Evolutionary conservation across 75 land plant genomes (phyloP).

Genomic region (Gnetum montanum): DNA sequence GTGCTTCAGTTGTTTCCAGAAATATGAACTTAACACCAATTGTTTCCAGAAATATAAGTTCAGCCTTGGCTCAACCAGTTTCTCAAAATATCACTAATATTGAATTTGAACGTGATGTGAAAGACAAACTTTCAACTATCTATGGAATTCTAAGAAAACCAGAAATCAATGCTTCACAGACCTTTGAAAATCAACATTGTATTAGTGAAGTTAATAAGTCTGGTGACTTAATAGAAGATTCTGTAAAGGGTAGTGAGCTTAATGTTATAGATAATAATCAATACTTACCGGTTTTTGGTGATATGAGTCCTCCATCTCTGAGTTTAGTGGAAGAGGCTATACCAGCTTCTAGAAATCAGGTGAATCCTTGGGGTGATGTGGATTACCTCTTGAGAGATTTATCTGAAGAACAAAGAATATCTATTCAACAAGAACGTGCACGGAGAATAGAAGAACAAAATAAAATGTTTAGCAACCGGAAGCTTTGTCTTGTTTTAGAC

Average conservation of each 20-base stretch:
- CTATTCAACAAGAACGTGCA: conserved; percentile 73
- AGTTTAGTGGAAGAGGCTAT: conserved; percentile 11
- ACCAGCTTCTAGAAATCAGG: conserved; percentile 10
- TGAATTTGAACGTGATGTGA: conserved; percentile 30
- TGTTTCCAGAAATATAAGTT: not conserved
- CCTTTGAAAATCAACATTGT: too few species aligned
- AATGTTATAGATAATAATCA: conserved; percentile 1
- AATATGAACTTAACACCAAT: not conserved
- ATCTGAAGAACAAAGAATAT: conserved; percentile 66
- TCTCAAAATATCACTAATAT: conserved; percentile 15
- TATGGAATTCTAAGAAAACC: conserved; percentile 18
- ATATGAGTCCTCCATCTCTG: not conserved
- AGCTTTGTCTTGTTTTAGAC: conserved; percentile 92
- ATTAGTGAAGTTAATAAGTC: too few species aligned
- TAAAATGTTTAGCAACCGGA: conserved; percentile 75
- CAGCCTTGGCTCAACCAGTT: not conserved
- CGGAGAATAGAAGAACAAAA: conserved; percentile 89
- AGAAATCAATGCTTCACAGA: conserved; percentile 4
- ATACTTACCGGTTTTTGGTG: conserved; percentile 1
- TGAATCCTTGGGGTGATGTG: conserved; percentile 59
- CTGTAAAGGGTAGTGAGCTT: too few species aligned
- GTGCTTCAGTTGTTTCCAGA: not conserved
- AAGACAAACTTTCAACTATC: conserved; percentile 26
- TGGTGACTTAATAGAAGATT: too few species aligned
- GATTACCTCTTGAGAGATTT: conserved; percentile 65